Evolutionary conservation across 2,329 filamentous ascomycete species (phyloP).

Genomic region (Chaetomium sp.): DNA sequence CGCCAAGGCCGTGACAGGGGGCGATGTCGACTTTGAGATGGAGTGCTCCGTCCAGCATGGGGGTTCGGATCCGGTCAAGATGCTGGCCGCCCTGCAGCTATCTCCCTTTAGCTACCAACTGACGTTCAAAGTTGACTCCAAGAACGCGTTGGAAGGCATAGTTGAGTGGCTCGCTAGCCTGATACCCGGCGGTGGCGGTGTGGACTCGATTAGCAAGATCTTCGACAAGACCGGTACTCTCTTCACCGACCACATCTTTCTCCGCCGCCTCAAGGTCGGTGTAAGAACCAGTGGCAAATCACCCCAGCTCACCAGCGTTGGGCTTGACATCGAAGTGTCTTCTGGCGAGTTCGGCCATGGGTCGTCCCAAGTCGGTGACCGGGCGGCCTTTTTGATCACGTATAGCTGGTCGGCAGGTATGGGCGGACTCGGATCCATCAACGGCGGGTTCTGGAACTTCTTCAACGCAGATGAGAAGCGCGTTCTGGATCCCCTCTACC

Average conservation of each 20-base stretch:
- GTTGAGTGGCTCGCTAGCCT: too few species aligned
- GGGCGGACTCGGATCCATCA: neutral
- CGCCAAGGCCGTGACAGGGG: neutral
- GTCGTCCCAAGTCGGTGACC: neutral
- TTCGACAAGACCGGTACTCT: too few species aligned
- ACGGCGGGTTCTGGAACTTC: constrained; percentile 2
- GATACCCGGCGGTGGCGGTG: too few species aligned
- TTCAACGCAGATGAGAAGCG: constrained; percentile 6
- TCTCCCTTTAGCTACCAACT: too few species aligned
- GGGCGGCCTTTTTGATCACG: constrained; percentile 1
- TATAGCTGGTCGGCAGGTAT: neutral
- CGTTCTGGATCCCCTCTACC: constrained; percentile 1
- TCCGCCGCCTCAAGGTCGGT: neutral
- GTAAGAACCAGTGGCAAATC: neutral
- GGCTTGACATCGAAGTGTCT: constrained; percentile 1
- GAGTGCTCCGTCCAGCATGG: too few species aligned
- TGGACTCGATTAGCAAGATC: too few species aligned
- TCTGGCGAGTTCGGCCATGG: constrained; percentile 2
- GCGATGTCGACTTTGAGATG: too few species aligned
- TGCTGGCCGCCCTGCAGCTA: too few species aligned
- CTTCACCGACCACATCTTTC: too few species aligned
- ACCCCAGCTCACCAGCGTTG: neutral
- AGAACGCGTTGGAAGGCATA: too few species aligned
- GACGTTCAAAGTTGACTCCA: too few species aligned
- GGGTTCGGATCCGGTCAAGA: too few species aligned